Percentiles rank a stretch among this genome's conserved stretches.
Evolutionary conservation across 352 stramenopile species (phyloP).

Genomic region (Phytophthora sp.): DNA sequence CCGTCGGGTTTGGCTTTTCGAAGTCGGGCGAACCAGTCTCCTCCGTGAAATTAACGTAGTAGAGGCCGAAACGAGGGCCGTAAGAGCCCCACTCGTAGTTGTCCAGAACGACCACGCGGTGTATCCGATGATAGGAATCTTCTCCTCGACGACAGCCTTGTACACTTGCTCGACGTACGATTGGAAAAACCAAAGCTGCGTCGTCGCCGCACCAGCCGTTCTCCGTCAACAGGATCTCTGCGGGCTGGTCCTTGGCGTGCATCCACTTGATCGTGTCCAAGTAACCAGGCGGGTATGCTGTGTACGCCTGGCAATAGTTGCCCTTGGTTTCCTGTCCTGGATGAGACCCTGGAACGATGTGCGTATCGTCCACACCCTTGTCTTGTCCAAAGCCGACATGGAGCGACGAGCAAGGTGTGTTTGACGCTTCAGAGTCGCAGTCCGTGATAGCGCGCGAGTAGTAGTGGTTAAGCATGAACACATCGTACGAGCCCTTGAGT

Average conservation of each 20-base stretch:
- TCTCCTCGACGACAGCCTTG: slow-evolving; percentile 25
- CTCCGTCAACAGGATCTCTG: slow-evolving; percentile 31
- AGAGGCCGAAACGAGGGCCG: slow-evolving; percentile 50
- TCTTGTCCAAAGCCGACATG: slow-evolving; percentile 37
- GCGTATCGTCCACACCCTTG: slow-evolving; percentile 40
- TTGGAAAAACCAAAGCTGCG: slow-evolving; percentile 58
- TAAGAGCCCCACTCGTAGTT: slow-evolving; percentile 95
- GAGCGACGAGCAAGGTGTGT: slow-evolving; percentile 30
- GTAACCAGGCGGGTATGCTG: slow-evolving; percentile 40
- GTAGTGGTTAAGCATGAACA: slow-evolving; percentile 95
- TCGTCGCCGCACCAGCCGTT: slow-evolving; percentile 41
- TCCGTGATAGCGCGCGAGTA: slow-evolving; percentile 46
- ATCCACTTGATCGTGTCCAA: slow-evolving; percentile 48
- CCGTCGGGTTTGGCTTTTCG: background rate
- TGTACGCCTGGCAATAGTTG: slow-evolving; percentile 34
- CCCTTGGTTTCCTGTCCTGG: slow-evolving; percentile 36
- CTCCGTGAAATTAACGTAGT: slow-evolving; percentile 40
- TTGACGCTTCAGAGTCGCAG: slow-evolving; percentile 34
- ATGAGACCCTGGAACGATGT: slow-evolving; percentile 54
- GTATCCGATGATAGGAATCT: slow-evolving; percentile 76
- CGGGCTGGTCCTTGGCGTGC: slow-evolving; percentile 33
- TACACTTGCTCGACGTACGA: slow-evolving; percentile 44
- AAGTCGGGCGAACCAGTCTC: slow-evolving; percentile 12
- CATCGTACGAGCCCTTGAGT: slow-evolving; percentile 86
- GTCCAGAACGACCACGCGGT: slow-evolving; percentile 94